phyloP scores from a whole-genome alignment of 345 rosid species.

The Salix brachista region DNA sequence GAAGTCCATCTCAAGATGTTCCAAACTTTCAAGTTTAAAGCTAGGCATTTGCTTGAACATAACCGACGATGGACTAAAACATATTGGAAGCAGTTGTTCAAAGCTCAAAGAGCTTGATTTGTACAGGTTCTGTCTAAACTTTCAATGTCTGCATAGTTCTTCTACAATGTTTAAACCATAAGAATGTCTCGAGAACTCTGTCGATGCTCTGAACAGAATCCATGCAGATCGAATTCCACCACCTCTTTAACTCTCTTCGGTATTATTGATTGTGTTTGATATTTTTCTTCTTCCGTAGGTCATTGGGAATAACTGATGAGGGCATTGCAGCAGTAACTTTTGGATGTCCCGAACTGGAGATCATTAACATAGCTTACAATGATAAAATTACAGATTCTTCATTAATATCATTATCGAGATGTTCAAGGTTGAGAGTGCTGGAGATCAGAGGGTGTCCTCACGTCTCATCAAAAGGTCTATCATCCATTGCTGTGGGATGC shows the following conservation, averaged over 20 bases:
- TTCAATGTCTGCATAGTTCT: not conserved
- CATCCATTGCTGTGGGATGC: conserved; percentile 59
- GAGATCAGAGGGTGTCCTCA: conserved; percentile 65
- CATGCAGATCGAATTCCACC: too few species aligned
- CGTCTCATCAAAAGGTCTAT: conserved; percentile 56
- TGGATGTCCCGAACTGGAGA: conserved; percentile 51
- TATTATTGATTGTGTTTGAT: too few species aligned
- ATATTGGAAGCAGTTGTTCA: conserved; percentile 47
- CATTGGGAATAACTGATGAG: conserved; percentile 47
- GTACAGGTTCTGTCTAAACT: conserved; percentile 39
- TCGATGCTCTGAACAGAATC: too few species aligned
- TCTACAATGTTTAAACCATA: too few species aligned
- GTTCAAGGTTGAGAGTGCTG: conserved; percentile 39
- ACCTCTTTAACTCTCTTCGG: too few species aligned
- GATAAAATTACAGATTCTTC: conserved; percentile 46
- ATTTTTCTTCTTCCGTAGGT: conserved; percentile 18
- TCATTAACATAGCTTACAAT: conserved; percentile 55
- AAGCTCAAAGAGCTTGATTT: conserved; percentile 62
- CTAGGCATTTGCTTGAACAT: conserved; percentile 63
- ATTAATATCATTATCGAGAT: conserved; percentile 45
- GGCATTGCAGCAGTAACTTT: conserved; percentile 51
- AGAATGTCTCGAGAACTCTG: too few species aligned
- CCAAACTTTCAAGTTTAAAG: conserved; percentile 47
- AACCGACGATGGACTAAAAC: conserved; percentile 47
- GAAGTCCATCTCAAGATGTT: conserved; percentile 52